Conservation (phyloP, 2,329 filamentous ascomycete species). For the Mariannaea elegans region DNA sequence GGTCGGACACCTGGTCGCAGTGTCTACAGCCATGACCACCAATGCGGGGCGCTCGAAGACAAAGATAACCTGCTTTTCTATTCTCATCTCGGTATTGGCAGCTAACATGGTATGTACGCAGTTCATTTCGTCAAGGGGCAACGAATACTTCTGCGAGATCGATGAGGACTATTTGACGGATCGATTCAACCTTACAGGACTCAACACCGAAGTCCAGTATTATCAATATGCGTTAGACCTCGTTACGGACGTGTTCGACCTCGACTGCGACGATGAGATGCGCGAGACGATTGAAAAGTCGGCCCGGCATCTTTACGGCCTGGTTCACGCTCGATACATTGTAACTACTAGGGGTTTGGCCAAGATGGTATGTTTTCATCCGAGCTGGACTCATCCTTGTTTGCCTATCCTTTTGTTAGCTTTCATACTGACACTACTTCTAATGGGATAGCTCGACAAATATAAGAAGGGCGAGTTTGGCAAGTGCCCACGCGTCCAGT, state of each 20-base stretch:
- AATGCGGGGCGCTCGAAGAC: constrained; percentile 18
- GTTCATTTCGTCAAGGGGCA: constrained; percentile 98
- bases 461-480: constrained; percentile 99
- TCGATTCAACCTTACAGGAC: constrained; percentile 95
- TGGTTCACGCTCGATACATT: constrained; percentile 96
- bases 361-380: constrained; percentile 80
- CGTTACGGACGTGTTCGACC: constrained; percentile 97
- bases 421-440: constrained; percentile 6
- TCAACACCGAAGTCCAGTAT: constrained; percentile 97
- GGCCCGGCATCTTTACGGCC: constrained; percentile 91
- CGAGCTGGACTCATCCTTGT: not conserved
- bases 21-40: not conserved
- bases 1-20: no score
- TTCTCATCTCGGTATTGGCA: not conserved
- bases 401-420: not conserved
- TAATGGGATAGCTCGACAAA: constrained; percentile 82
- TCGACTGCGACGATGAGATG: constrained; percentile 99
- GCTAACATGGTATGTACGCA: constrained; percentile 50
- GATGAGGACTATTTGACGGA: constrained; percentile 99
- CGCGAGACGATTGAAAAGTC: constrained; percentile 98
- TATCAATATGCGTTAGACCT: constrained; percentile 99
- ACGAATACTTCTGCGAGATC: constrained; percentile 99
- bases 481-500: constrained; percentile 96
- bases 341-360: constrained; percentile 92
- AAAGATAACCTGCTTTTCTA: not conserved